A percentile compares a stretch with the other conserved stretches of the same genome.
These are phyloP conservation scores for Endotrypanum monterogeii DNA, from an alignment of 208 protist genomes.

Conservation along the genomic window DNA sequence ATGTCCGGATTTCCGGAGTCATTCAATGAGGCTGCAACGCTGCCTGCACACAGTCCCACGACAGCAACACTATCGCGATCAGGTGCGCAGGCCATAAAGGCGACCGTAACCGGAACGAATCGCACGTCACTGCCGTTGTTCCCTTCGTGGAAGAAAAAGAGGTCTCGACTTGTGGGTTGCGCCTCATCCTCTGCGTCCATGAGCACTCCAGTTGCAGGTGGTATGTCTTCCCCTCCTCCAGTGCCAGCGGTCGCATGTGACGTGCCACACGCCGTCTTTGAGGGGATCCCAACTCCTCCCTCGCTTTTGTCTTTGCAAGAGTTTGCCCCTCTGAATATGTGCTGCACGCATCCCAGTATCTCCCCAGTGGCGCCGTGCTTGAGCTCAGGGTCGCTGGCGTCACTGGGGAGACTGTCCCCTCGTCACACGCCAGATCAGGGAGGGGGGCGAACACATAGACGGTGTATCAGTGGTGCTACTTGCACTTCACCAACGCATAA, in stretches of 20 bases:
- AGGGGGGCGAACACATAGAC: neutral
- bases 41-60: neutral
- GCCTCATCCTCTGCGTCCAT: neutral
- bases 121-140: neutral
- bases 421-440: constrained; percentile 3
- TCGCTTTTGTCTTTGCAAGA: neutral
- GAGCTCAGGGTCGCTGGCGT: neutral
- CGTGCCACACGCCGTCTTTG: neutral
- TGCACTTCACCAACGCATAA: neutral
- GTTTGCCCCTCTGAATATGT: neutral
- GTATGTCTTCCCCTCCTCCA: neutral
- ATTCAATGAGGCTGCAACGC: neutral
- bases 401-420: neutral
- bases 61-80: neutral
- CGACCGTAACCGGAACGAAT: neutral
- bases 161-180: neutral
- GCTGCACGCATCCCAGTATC: neutral
- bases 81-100: neutral
- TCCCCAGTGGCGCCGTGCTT: neutral
- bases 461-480: neutral
- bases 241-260: neutral
- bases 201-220: neutral
- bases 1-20: neutral
- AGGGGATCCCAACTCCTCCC: neutral
- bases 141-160: constrained; percentile 1